phyloP scores from a whole-genome alignment of 2,329 filamentous ascomycete genomes.

The Westerdykella ornata region DNA sequence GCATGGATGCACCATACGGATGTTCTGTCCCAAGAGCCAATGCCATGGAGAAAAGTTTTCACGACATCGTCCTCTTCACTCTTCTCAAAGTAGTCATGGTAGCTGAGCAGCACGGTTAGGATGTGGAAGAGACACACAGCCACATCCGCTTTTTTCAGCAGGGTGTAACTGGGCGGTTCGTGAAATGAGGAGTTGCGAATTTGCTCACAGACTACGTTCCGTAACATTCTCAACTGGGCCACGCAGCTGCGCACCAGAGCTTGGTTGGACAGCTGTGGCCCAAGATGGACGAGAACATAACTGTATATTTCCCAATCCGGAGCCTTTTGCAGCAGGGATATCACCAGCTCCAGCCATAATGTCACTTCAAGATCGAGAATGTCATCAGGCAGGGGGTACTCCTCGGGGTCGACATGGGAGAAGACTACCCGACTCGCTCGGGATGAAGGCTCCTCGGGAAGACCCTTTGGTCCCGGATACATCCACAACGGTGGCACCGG shows the following conservation, averaged over 20 bases:
- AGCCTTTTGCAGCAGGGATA: slow-evolving; percentile 63
- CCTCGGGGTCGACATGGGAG: slow-evolving; percentile 40
- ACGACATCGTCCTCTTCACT: slow-evolving; percentile 86
- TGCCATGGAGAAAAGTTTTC: slow-evolving; percentile 75
- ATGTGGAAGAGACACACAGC: slow-evolving; percentile 83
- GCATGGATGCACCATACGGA: slow-evolving; percentile 93
- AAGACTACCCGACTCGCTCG: slow-evolving; percentile 47
- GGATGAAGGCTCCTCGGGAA: slow-evolving; percentile 49
- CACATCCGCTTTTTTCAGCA: slow-evolving; percentile 79
- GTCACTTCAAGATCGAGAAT: slow-evolving; percentile 45
- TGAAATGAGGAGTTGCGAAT: slow-evolving; percentile 69
- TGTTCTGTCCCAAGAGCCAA: slow-evolving; percentile 76
- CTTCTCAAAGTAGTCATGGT: slow-evolving; percentile 77
- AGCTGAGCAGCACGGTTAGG: slow-evolving; percentile 82
- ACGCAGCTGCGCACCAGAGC: slow-evolving; percentile 71
- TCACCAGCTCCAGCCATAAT: slow-evolving; percentile 68
- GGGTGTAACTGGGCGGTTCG: slow-evolving; percentile 72
- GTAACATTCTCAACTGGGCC: slow-evolving; percentile 66
- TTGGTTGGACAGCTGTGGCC: slow-evolving; percentile 84
- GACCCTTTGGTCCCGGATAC: slow-evolving; percentile 47
- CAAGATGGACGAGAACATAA: slow-evolving; percentile 78
- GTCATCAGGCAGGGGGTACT: slow-evolving; percentile 29
- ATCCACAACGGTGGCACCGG: slow-evolving; percentile 48
- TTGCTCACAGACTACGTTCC: slow-evolving; percentile 73
- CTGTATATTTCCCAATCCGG: slow-evolving; percentile 90